These are phyloP conservation scores for Talaromyces sp. DNA, from an alignment of 2,329 filamentous ascomycete species.

Conservation along the genomic window DNA sequence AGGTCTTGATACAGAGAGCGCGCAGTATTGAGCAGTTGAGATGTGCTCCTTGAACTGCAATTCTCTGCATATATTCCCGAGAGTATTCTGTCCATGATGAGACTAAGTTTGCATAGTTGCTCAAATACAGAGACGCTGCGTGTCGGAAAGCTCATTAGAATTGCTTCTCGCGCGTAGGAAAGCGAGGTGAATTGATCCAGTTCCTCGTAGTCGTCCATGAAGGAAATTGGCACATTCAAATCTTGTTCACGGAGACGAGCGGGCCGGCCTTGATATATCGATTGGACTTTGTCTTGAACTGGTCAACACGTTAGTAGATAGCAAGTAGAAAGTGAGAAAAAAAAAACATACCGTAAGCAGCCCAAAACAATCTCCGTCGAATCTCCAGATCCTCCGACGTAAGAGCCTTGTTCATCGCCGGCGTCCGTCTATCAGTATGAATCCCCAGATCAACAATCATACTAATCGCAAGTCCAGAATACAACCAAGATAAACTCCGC, in stretches of 20 bases:
- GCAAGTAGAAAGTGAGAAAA: neutral
- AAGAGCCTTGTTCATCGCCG: neutral
- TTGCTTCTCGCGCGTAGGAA: neutral
- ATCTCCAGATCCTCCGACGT: conserved; percentile 13
- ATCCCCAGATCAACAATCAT: conserved; percentile 17
- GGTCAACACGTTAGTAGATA: neutral
- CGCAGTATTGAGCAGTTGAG: conserved; percentile 5
- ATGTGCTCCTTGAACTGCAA: neutral
- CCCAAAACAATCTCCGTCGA: conserved; percentile 18
- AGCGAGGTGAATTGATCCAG: conserved; percentile 14
- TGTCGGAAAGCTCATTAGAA: conserved; percentile 1
- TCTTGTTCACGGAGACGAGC: conserved; percentile 12
- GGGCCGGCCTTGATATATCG: conserved; percentile 16
- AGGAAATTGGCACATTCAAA: conserved; percentile 11
- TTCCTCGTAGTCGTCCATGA: conserved; percentile 19
- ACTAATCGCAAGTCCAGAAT: conserved; percentile 19
- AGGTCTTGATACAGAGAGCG: conserved; percentile 11
- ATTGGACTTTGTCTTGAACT: conserved; percentile 18
- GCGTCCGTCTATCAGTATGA: conserved; percentile 13
- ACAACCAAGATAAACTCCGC: conserved; percentile 17
- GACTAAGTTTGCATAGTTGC: conserved; percentile 11
- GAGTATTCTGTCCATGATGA: conserved; percentile 18
- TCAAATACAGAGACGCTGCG: conserved; percentile 17
- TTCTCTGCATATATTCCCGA: conserved; percentile 16
- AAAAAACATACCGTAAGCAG: conserved; percentile 6